phyloP scores from a whole-genome alignment of 805 yeast species.

The Ogataea naganishii region DNA sequence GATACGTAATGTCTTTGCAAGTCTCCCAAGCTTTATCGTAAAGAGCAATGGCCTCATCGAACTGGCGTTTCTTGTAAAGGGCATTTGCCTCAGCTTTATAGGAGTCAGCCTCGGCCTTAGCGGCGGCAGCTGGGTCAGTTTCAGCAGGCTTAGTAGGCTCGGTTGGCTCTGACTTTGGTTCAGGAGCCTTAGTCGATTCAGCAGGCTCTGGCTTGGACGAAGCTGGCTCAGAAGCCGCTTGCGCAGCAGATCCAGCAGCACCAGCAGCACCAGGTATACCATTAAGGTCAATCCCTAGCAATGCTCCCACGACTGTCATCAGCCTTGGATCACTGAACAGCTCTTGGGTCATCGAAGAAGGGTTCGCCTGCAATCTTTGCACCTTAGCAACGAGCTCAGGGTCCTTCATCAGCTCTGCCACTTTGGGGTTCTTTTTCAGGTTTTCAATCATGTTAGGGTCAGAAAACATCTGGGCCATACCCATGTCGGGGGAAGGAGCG shows the following conservation, averaged over 20 bases:
- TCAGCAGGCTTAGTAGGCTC: conserved; percentile 10
- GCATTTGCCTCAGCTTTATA: conserved; percentile 81
- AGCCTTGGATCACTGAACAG: conserved; percentile 76
- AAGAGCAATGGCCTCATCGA: conserved; percentile 84
- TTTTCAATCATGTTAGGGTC: conserved; percentile 75
- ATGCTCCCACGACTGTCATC: conserved; percentile 79
- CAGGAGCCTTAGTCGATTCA: conserved; percentile 20
- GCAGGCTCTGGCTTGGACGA: conserved; percentile 20
- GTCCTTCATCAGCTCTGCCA: conserved; percentile 80
- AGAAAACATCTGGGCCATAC: conserved; percentile 66
- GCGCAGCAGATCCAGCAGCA: conserved; percentile 11
- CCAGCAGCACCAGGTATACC: conserved; percentile 16
- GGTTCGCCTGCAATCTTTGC: conserved; percentile 53
- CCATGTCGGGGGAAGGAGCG: conserved; percentile 49
- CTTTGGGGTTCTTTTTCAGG: conserved; percentile 76
- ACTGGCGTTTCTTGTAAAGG: conserved; percentile 76
- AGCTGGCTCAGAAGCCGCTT: conserved; percentile 21
- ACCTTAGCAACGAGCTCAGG: conserved; percentile 73
- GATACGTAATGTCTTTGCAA: conserved; percentile 77
- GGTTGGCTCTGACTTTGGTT: conserved; percentile 9
- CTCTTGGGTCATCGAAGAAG: conserved; percentile 62
- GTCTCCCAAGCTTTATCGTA: conserved; percentile 84
- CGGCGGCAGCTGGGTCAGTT: conserved; percentile 20
- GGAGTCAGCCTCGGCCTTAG: conserved; percentile 49
- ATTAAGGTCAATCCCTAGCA: conserved; percentile 74